Base-by-base conservation (phyloP, 2,329 filamentous ascomycete species). In the Ustulina deusta region DNA sequence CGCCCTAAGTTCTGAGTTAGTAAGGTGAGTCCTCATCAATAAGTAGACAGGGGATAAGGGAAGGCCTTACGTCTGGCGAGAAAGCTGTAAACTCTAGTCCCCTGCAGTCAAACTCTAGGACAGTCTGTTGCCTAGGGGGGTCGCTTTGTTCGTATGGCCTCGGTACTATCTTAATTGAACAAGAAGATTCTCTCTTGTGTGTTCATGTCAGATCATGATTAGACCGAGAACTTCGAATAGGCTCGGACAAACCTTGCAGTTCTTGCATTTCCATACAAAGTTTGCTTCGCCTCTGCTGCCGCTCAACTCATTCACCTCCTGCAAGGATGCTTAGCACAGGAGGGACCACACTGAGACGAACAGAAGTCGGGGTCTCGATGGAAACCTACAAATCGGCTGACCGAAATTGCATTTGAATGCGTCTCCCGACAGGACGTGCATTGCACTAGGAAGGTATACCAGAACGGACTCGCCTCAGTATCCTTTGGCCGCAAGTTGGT, bases 201-300 rank as follows among this genome's bases (percentile, higher is more conserved):
- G 22, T 42, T 13, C 11, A 40, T 22, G 59, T 59, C 42, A 71
- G 63, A 57, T 9, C 3, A 48, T 10, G 49, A 32, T 9, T 34
- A 34, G 56, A n/a, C 3, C 6, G 48, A 40, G 42, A 25, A 27
- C 22, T n/a, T 17, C 2, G 40, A 38, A n/a, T 17, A 7, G 15
- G 1, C 17, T 36, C 20, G 1, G 6, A 78, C 82, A 34, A 73
- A 96, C 94, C 88, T 96, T 97, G 90, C 96, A 99, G 78, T 96
- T 95, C 82, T 97, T 97, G 87, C 96, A 99, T 80, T 90, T 94
- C 95, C 96, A 99, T n/a, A 99, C 96, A 81, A 99, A 99, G 81
- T 98, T 98, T 69, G 96, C 96, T 81, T 98, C 94, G 72, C 96
- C 96, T 76, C 93, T 89, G 79, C 94, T 97, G 40, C 94, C 94